Conservation (phyloP, 129 eudicot genomes). For the Arctium minus region DNA sequence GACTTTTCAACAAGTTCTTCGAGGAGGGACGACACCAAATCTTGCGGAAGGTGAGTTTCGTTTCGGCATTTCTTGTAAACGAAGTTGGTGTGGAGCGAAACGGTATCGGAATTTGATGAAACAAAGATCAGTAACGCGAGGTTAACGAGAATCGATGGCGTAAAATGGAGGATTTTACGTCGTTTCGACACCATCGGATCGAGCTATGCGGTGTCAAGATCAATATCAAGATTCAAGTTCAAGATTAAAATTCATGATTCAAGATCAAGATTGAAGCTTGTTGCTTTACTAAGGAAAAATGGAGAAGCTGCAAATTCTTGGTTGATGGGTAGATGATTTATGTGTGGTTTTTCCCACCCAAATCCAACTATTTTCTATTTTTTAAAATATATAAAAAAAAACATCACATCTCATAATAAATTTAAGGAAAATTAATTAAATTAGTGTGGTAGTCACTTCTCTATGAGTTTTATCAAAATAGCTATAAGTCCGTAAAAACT, state of each 20-base stretch:
- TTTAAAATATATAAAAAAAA: not conserved
- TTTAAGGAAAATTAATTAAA: too few relatives aligned
- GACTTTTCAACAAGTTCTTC: slow-evolving; percentile 42
- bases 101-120: slow-evolving; percentile 6
- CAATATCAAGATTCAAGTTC: not conserved
- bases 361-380: not conserved
- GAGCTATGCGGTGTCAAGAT: not conserved
- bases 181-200: not conserved
- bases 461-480: too few relatives aligned
- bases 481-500: too few relatives aligned
- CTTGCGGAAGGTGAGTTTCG: slow-evolving; percentile 14
- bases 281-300: not conserved
- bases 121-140: slow-evolving; percentile 1
- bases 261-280: not conserved
- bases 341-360: slow-evolving; percentile 18
- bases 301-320: not conserved
- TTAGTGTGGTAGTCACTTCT: too few relatives aligned
- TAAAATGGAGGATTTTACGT: not conserved
- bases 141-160: slow-evolving; percentile 2
- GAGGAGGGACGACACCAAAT: slow-evolving; percentile 35
- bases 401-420: not conserved
- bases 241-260: not conserved
- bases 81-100: slow-evolving; percentile 26
- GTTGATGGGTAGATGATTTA: slow-evolving; percentile 10
- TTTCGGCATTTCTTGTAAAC: slow-evolving; percentile 45